phyloP scores from a whole-genome alignment of 2,329 filamentous ascomycete genomes.

The Penicillium nordicum region DNA sequence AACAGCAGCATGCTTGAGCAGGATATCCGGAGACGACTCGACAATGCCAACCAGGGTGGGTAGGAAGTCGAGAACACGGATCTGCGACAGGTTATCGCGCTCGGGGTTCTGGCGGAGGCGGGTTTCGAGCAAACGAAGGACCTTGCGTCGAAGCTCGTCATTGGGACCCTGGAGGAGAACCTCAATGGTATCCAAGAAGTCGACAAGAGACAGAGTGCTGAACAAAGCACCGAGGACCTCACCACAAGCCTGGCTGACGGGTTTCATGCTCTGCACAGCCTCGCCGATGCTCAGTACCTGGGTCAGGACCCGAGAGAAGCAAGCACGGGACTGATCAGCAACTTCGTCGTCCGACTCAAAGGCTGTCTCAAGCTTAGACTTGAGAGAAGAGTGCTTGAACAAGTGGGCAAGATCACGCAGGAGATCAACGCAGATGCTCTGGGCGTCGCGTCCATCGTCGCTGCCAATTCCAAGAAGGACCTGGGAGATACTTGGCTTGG shows the following conservation, averaged over 20 bases:
- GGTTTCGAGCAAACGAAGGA: constrained; percentile 73
- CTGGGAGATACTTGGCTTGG: constrained; percentile 70
- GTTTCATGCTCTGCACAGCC: constrained; percentile 35
- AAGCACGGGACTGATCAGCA: constrained; percentile 62
- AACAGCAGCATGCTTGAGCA: constrained; percentile 80
- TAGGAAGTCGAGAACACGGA: constrained; percentile 72
- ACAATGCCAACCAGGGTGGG: constrained; percentile 75
- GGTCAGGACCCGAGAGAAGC: constrained; percentile 68
- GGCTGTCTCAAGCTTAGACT: constrained; percentile 37
- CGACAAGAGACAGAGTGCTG: constrained; percentile 76
- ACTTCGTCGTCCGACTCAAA: constrained; percentile 45
- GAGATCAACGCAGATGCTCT: constrained; percentile 42
- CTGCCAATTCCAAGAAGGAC: constrained; percentile 63
- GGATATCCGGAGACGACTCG: constrained; percentile 65
- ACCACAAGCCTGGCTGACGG: constrained; percentile 49
- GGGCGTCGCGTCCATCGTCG: constrained; percentile 47
- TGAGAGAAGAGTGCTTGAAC: constrained; percentile 42
- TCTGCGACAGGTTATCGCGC: constrained; percentile 64
- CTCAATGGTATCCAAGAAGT: constrained; percentile 87
- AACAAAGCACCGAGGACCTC: constrained; percentile 76
- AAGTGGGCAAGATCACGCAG: constrained; percentile 41
- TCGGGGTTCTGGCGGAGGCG: constrained; percentile 72
- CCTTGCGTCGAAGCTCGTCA: constrained; percentile 72
- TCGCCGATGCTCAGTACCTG: constrained; percentile 65
- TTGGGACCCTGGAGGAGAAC: constrained; percentile 73